Evolutionary conservation across 2,329 filamentous ascomycete species (phyloP), one percentile per base, ranked within the genome.

Genomic region (Calcarisporium arbuscula): DNA sequence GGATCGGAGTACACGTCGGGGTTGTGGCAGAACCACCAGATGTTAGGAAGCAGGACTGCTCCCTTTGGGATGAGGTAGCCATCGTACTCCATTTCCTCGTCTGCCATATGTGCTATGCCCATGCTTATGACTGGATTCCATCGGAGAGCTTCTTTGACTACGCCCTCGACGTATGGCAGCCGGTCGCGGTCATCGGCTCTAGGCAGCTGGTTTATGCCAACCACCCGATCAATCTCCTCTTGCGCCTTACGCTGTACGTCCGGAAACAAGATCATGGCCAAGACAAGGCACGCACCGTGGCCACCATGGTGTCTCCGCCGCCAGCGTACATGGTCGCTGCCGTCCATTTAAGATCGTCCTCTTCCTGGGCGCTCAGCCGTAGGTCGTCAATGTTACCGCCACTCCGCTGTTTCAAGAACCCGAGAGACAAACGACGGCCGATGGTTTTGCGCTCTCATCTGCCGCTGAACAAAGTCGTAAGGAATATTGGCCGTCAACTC

Each of bases 141-240:
- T 1, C 52, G 29, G 19, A 44, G n/a, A 3, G 39, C 33, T 36
- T 54, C 50, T 8, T 51, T 52, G 5, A 53, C 37, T 12, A 51
- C 16, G 5, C 45, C 48, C 15, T 47, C 23, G n/a, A 50, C 28
- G 15, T 53, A 54, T 4, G 42, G 44, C 17, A 54, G 37, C 1
- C 30, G 41, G 3, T 41, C 41, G 1, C 37, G 40, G 36, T 53
- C 51, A 4, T 39, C 36, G 6, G 26, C 19, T 4, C 4, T 14
- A n/a, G 38, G 38, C 6, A 40, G 15, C 8, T 34, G 29, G 19
- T 30, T 40, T 30, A 1, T 3, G 4, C 64, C 48, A 6, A 51
- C 12, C 17, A 44, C 40, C 1, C 23, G 11, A 14, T 44, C 37
- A 6, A 43, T 32, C 20, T 43, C 40, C 22, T 44, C 32, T 28